A percentile compares a stretch with the other conserved stretches of the same genome.
phyloP scores from a whole-genome alignment of 148 eudicot genomes.

The Vaccinium vitisidaea region DNA sequence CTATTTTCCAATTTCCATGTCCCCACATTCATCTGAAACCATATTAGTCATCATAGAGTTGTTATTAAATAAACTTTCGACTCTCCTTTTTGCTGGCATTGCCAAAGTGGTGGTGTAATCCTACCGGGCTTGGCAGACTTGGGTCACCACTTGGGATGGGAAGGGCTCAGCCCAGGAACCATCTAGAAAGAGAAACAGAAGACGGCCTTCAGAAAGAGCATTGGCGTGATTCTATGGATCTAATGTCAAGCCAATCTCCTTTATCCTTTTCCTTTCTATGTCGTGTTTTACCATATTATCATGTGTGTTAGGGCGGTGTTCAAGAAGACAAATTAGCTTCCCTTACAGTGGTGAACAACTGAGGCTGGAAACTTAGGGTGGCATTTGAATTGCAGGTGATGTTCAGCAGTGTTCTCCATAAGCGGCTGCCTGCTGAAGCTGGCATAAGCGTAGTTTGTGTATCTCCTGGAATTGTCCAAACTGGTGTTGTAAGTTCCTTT shows the following conservation, averaged over 20 bases:
- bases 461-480: constrained; percentile 95
- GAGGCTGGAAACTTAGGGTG: constrained; percentile 15
- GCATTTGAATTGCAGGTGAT: constrained; percentile 58
- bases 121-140: no score
- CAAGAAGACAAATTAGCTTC: not conserved
- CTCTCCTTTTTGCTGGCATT: not conserved
- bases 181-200: not conserved
- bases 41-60: not conserved
- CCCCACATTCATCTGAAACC: not conserved
- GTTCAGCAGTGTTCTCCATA: constrained; percentile 89
- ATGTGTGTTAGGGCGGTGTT: not conserved
- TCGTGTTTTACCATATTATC: not conserved
- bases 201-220: not conserved
- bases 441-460: constrained; percentile 80
- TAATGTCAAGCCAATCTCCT: not conserved
- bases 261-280: not conserved
- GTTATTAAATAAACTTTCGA: not conserved
- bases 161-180: not conserved
- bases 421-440: constrained; percentile 80
- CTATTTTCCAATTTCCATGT: not conserved
- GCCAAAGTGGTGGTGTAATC: not conserved
- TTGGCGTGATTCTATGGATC: not conserved
- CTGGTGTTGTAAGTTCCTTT: constrained; percentile 74
- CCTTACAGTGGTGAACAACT: not conserved
- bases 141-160: not conserved